These are phyloP conservation scores for Cerioporus squamosus DNA, from an alignment of 1,284 basidiomycete genomes.

Conservation along the genomic window DNA sequence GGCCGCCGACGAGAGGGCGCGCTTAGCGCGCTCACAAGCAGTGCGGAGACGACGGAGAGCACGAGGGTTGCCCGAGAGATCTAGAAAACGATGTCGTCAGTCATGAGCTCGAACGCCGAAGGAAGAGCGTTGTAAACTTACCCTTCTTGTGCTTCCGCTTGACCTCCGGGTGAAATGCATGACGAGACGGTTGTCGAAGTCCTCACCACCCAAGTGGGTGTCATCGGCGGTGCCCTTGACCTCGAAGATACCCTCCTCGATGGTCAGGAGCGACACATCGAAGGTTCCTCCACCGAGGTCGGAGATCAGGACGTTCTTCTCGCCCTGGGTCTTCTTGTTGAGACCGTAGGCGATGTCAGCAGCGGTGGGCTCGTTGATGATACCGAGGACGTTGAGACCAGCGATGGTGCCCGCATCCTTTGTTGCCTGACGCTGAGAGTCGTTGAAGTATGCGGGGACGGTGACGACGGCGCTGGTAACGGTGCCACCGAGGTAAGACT, in stretches of 20 bases:
- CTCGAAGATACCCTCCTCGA: conserved; percentile 97
- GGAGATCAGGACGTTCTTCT: conserved; percentile 97
- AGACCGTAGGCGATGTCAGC: conserved; percentile 96
- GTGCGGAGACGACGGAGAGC: conserved; percentile 97
- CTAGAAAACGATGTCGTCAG: conserved; percentile 42
- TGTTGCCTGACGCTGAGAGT: no score
- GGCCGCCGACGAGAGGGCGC: conserved; percentile 94
- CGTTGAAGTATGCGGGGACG: no score
- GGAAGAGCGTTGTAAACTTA: conserved; percentile 41
- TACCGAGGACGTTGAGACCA: conserved; percentile 92
- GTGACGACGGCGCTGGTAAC: no score
- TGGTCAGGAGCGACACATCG: conserved; percentile 72
- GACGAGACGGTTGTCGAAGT: conserved; percentile 98
- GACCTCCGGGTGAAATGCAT: conserved; percentile 86
- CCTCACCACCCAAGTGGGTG: conserved; percentile 98
- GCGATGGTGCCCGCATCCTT: no score
- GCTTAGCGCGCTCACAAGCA: conserved; percentile 98
- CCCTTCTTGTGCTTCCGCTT: conserved; percentile 80
- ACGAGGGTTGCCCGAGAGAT: conserved; percentile 91
- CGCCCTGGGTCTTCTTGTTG: conserved; percentile 85
- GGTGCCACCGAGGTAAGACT: no score
- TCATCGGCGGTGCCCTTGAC: conserved; percentile 82
- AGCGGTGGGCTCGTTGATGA: conserved; percentile 96
- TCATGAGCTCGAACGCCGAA: neutral
- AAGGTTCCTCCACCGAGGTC: conserved; percentile 45